These are phyloP conservation scores for Tetrahymena thermophila DNA, from an alignment of 73 alveolate genomes.

Conservation along the genomic window DNA sequence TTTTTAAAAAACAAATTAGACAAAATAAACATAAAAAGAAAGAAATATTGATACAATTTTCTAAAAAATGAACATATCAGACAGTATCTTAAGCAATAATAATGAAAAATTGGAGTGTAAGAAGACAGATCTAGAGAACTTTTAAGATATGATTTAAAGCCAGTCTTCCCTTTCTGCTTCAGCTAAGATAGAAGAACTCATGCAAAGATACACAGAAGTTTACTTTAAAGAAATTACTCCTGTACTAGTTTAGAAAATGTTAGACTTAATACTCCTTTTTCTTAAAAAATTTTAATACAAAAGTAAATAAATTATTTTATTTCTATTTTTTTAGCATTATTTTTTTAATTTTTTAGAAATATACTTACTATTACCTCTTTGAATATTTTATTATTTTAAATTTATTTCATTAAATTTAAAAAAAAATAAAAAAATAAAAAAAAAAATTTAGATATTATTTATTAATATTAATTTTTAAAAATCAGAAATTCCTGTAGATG, in stretches of 20 bases:
- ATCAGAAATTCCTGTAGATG: background rate
- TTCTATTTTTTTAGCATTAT: too few species aligned
- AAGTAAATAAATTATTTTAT: background rate
- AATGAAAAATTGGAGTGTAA: background rate
- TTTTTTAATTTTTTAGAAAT: too few species aligned
- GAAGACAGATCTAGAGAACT: background rate
- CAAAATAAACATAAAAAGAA: background rate
- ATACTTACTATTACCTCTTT: too few species aligned
- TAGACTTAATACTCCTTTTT: background rate
- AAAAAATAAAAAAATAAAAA: background rate
- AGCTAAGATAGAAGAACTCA: background rate
- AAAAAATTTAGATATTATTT: too few species aligned
- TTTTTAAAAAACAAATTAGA: too few species aligned
- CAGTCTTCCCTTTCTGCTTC: background rate
- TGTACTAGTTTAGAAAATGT: background rate
- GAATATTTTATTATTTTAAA: too few species aligned
- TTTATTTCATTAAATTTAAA: background rate
- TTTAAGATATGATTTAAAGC: background rate
- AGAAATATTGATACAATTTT: too few species aligned
- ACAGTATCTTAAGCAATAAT: background rate
- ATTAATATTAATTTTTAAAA: too few species aligned
- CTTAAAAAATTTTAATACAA: background rate
- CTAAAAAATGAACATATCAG: background rate
- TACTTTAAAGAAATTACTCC: background rate
- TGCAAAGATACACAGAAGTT: background rate